Evolutionary conservation across 2,329 filamentous ascomycete species (phyloP).

Genomic region (Hypoxylon sp.): DNA sequence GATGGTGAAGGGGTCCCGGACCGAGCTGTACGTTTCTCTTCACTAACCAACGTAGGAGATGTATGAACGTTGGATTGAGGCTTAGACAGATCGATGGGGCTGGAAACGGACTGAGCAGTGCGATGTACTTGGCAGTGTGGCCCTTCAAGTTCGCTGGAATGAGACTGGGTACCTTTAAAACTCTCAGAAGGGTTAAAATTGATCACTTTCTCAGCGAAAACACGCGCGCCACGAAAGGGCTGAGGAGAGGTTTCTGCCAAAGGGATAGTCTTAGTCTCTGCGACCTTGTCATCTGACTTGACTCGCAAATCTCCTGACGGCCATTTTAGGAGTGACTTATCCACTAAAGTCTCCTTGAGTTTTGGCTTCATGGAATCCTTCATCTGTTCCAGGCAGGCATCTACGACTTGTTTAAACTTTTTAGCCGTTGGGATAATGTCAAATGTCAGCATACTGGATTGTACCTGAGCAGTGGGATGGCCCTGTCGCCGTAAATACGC

Average conservation of each 20-base stretch:
- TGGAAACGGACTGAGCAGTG: not conserved
- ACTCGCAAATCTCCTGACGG: not conserved
- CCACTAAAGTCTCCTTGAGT: not conserved
- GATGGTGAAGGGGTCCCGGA: not conserved
- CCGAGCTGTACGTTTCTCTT: not conserved
- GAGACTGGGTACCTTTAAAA: not conserved
- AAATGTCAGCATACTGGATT: not conserved
- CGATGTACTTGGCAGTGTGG: not conserved
- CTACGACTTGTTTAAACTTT: not conserved
- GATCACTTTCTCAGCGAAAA: not conserved
- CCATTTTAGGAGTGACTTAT: not conserved
- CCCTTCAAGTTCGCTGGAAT: not conserved
- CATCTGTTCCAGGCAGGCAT: not conserved
- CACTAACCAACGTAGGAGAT: not conserved
- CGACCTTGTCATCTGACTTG: not conserved
- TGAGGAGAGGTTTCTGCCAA: not conserved
- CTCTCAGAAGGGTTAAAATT: not conserved
- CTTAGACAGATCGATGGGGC: not conserved
- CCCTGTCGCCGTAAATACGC: conserved; percentile 1
- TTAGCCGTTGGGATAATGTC: not conserved
- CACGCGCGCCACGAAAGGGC: not conserved
- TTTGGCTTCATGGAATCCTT: not conserved
- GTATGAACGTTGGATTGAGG: not conserved
- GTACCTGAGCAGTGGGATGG: not conserved
- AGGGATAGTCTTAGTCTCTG: not conserved